Base-by-base conservation (phyloP, 371 early-diverging fungal genomes). In the Chytridium lagenaria region DNA sequence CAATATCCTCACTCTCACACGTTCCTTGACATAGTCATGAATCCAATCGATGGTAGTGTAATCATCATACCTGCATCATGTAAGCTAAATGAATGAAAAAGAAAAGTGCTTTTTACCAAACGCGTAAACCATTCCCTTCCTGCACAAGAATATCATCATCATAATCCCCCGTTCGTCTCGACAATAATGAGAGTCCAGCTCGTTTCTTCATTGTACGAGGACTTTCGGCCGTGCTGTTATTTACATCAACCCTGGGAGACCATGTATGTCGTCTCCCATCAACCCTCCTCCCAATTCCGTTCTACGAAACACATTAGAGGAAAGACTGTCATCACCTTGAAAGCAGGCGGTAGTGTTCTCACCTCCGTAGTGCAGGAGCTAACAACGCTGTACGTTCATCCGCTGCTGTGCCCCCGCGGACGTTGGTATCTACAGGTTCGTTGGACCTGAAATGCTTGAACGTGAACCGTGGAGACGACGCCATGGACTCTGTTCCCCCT, bases 11-110 rank as follows among this genome's bases (percentile, higher is more conserved):
- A 92, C 80, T 26, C 97, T 81, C 0, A 91, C 86, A n/a, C 93
- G 87, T 78, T 97, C 97, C 77, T 95, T 92, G 50, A 94, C 90
- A 70, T 89, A 86, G 75, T 96, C 97, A 73, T 95, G 94, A 49
- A 94, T 92, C 94, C 95, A 97, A 80, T 97, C 61, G 40, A 77
- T 77, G 19, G 69, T 65, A 12, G 69, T 63, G 30, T 38, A 64
- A 31, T 68, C 64, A 22, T 57, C 36, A 59, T 74, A 74, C 74
- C 74, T 69, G 36, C 10, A 61, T 44, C 19, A 44, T 44, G 44
- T 7, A 44, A 19, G 44, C 44, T 12, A 44, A 44, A 44, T 7
- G 44, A 44, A 44, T 12, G 19, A 44, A 19, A 44, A 44, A 23
- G 36, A 7, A 15, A 34, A 61, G 16, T 23, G 12, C 7, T 34